Base-by-base conservation (phyloP, 1,284 basidiomycete genomes). In the Schizophyllum amplum region DNA sequence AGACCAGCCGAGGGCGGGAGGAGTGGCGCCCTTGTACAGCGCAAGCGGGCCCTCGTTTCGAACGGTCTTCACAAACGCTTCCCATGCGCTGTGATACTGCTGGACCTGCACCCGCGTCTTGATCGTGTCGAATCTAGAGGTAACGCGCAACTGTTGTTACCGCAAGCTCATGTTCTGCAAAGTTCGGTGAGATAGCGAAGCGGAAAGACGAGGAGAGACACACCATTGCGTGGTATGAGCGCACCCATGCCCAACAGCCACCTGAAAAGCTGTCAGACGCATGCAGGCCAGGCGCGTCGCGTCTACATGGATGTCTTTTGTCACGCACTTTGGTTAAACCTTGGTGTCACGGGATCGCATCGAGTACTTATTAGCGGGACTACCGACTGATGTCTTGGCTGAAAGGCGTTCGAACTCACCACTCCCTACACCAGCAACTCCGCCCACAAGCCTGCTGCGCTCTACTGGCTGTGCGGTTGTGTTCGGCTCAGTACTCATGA, bases 91-190 rank as follows among this genome's bases (percentile, higher is more conserved):
- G 23, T 71, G 72, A 67, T 89, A 89, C n/a, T 85, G 82, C 15
- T 82, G 78, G 65, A 86, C 89, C 69, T 87, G 89, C 66, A 91
- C 69, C 20, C 87, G 81, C 1, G 86, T 86, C 68, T 91, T 90
- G 65, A 91, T 78, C 15, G 85, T 89, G 66, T 89, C 86, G 66
- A 87, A 86, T 3, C 82, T 85, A 60, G n/a, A 56, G 59, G 56
- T 22, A 51, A 49, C 24, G 23, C 2, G 26, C 20, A 58, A 42
- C 21, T 46, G n/a, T n/a, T n/a, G n/a, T n/a, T n/a, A n/a, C n/a
- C n/a, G n/a, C n/a, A n/a, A n/a, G n/a, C n/a, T n/a, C n/a, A n/a
- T n/a, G n/a, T n/a, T n/a, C n/a, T n/a, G n/a, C n/a, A n/a, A n/a
- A n/a, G n/a, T n/a, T n/a, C n/a, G n/a, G n/a, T n/a, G n/a, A n/a